A percentile compares a stretch with the other conserved stretches of the same genome.
Conservation (phyloP, 257 asterid genomes). For the Solanum habrochaites region DNA sequence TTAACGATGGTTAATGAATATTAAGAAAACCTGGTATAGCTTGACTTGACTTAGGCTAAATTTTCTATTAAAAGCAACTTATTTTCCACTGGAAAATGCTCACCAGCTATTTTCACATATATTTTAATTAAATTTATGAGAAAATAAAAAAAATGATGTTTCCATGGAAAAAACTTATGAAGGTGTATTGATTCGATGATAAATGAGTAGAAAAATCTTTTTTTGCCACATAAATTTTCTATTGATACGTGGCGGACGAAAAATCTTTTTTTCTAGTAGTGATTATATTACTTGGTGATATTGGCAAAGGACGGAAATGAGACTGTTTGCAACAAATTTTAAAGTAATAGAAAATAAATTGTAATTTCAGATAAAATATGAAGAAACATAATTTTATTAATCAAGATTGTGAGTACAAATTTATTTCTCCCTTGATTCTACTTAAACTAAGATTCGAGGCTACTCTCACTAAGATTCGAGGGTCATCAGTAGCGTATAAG, state of each 20-base stretch:
- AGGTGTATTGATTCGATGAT: background rate
- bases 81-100: background rate
- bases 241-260: too few relatives aligned
- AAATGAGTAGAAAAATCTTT: background rate
- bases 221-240: background rate
- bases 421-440: background rate
- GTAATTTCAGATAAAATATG: too few relatives aligned
- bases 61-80: background rate
- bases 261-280: background rate
- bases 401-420: too few relatives aligned
- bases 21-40: background rate
- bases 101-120: fast-evolving
- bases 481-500: background rate
- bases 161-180: background rate
- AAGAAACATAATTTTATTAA: too few relatives aligned
- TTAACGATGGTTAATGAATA: background rate
- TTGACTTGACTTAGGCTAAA: background rate
- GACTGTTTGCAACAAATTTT: background rate
- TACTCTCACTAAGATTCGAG: background rate
- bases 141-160: background rate
- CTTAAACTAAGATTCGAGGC: background rate
- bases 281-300: background rate
- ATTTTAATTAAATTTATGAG: background rate
- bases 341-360: background rate
- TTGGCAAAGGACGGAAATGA: background rate